Conservation (phyloP, 78 protist genomes). For the Neovahlkampfia damariscottae region DNA sequence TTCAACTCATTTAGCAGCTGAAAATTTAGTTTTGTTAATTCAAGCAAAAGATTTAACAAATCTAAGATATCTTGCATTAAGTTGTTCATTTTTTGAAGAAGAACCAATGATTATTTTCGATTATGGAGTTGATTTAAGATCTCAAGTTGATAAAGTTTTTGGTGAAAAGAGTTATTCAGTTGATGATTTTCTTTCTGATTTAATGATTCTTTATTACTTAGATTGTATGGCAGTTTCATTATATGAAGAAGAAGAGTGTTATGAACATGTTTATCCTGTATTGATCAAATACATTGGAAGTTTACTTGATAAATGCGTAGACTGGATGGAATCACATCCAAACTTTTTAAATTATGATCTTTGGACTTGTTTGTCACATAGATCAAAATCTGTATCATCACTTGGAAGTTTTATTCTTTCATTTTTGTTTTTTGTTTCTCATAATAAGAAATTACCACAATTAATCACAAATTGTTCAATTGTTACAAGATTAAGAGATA, state of each 20-base stretch:
- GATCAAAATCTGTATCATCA: background rate
- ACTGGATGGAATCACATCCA: background rate
- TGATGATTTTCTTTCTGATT: too few relatives aligned
- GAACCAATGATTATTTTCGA: too few relatives aligned
- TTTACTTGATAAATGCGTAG: background rate
- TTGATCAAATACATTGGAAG: background rate
- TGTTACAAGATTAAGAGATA: background rate
- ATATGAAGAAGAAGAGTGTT: background rate
- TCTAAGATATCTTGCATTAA: too few relatives aligned
- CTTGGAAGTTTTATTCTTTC: background rate
- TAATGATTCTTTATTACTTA: background rate
- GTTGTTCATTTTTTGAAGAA: too few relatives aligned
- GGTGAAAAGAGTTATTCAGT: too few relatives aligned
- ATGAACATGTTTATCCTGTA: background rate
- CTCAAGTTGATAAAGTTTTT: too few relatives aligned
- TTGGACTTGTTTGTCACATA: background rate
- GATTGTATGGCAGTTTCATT: background rate
- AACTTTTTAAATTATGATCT: background rate
- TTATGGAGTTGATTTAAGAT: too few relatives aligned
- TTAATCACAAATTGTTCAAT: background rate
- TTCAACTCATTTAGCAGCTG: too few relatives aligned
- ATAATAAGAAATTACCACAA: background rate
- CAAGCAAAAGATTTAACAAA: too few relatives aligned
- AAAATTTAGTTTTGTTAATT: too few relatives aligned
- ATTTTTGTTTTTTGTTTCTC: background rate